Evolutionary conservation across 2,329 filamentous ascomycete genomes (phyloP), one percentile per base, ranked within the genome.

Genomic region (Shiraia sp.): DNA sequence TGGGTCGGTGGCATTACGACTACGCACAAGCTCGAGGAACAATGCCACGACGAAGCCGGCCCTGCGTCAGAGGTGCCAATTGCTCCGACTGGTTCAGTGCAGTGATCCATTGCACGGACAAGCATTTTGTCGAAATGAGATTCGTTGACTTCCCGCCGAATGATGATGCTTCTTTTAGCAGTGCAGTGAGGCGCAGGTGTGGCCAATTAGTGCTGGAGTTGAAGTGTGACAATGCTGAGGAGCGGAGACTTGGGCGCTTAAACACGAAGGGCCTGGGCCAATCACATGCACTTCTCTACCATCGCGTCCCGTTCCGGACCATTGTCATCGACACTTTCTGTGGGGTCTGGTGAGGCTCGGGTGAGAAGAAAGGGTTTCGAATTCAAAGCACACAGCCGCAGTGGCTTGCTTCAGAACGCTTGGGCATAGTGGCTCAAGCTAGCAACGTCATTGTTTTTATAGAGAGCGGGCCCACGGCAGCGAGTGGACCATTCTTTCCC

Each of bases 241-340:
- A 50, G 34, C 45, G 38, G 44, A 45, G 37, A 52, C n/a, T n/a
- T 53, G 55, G 59, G 63, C 63, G 65, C 65, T 66, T 67, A 51
- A 45, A 36, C 27, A 36, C 32, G 16, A 29, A 9, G 4, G 19
- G 19, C 27, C n/a, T 33, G 15, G 12, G 25, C 63, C 61, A 67
- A 66, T 67, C 34, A 63, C 39, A 28, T 14, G 19, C 32, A 28
- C 13, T 28, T 16, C 22, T 49, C 47, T 30, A 46, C 40, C 44
- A 32, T 49, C 42, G 36, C 23, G 22, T 35, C 29, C 35, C 40
- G 26, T 37, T 25, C 24, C 28, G 36, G 46, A 40, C 23, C 16
- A 33, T 37, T 45, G 35, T 35, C 30, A 45, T 35, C 34, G 35
- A 44, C 31, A 42, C 36, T 33, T 35, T 45, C 19, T 42, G 26